Base-by-base conservation (phyloP, 2,329 filamentous ascomycete genomes). In the Ceratocystiopsis brevicomis region DNA sequence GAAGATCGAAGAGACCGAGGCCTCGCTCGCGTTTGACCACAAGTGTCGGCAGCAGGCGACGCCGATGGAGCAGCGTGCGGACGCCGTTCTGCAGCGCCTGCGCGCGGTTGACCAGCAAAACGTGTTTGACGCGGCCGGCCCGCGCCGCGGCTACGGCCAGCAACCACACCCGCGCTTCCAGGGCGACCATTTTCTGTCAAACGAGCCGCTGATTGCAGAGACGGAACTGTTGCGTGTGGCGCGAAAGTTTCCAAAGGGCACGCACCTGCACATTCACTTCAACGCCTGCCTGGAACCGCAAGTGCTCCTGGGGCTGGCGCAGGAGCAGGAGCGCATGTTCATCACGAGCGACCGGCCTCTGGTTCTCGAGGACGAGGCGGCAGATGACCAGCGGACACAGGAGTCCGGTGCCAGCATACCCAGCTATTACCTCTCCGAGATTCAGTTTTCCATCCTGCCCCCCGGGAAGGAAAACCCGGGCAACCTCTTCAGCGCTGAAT, bases 211-310 rank as follows among this genome's bases (percentile, higher is more conserved):
- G 37, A 72, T 79, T 50, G 57, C 67, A 35, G 42, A 64, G 39
- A 81, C 78, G 10, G 57, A 61, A 38, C 53, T 85, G 14, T 73
- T 76, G 50, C 50, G 62, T 25, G 66, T 79, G 21, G 69, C 75
- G 6, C 61, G 61, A 32, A 54, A 57, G 45, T 69, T 81, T 63
- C 81, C 81, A 37, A 86, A 86, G 57, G 81, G 79, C 3, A 69
- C 70, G 0, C 76, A 85, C 54, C 62, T 85, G 19, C 81, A 86
- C 56, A 70, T 84, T 19, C 81, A 86, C 56, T 85, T 82, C 64
- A 86, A 85, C 55, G 70, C 80, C n/a, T 81, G 79, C 47, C 61
- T 85, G 5, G 61, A 65, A 14, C 77, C 79, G 11, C 56, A 63
- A 2, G 65, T 75, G 6, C 61, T 85, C 17, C 62, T 85, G 13